Evolutionary conservation across 2,329 filamentous ascomycete species (phyloP), one percentile per base, ranked within the genome.

Genomic region (Colletotrichum liaoningense): DNA sequence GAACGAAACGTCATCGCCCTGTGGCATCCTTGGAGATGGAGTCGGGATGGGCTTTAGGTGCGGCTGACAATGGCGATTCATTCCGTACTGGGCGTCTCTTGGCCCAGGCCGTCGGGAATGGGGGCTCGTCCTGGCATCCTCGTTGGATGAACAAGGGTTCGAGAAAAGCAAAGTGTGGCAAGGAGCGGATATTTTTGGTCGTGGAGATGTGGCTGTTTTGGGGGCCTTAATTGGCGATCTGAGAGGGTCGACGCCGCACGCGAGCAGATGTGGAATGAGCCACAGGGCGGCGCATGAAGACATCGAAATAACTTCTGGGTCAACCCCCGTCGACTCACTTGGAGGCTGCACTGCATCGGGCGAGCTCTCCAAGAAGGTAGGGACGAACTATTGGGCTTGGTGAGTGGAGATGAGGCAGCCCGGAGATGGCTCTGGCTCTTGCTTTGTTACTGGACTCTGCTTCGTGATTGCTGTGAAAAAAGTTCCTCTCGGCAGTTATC

Each of bases 311-410:
- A 73, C 62, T 65, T 73, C 67, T 54, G 59, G 67, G 67, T 70
- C 70, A 59, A 65, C 35, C 70, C 70, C 70, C 70, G 70, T 73
- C 67, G 42, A 22, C 33, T 38, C 33, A 57, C 26, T 24, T 30
- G 49, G 38, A 57, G 58, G 59, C 35, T 52, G 60, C 33, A 35
- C 55, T 64, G 66, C 30, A 71, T 73, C 56, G 60, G 64, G 67
- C 67, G 28, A 52, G 56, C 22, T 70, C 35, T 38, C 55, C 66
- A 66, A 60, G 9, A 56, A 16, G 22, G 52, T 66, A 63, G 60
- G 71, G 71, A 73, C 71, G 71, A 73, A 73, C 71, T 71, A 71
- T 63, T 73, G 67, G 38, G 71, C 67, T 66, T 73, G 49, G 67
- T 35, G 22, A n/a, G 67, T 62, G 71, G 67, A 66, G 55, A 70